Base-by-base conservation (phyloP, 129 eudicot genomes). In the Apium graveolens region DNA sequence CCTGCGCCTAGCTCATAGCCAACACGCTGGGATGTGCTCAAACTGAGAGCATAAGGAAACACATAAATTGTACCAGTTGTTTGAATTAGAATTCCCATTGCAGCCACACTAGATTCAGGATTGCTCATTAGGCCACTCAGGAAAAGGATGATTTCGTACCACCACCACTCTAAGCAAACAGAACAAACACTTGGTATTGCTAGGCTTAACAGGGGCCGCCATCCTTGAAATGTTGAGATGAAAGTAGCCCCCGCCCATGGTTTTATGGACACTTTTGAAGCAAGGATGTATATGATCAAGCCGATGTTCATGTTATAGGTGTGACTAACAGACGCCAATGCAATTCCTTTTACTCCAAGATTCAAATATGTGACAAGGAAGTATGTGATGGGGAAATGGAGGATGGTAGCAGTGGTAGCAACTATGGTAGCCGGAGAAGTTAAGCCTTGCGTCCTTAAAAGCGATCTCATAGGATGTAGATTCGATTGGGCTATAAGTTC, bases 121-220 rank as follows among this genome's bases (percentile, higher is more conserved):
- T 94, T 88, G n/a, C 53, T 74, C 31, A 94, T 75, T 43, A 89
- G 63, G 69, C 98, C 96, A 26, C 96, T 85, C 34, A 94, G 84
- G 53, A 94, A 86, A 12, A 91, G 81, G 62, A 94, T 84, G 32
- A 90, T 91, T 78, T 94, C 98, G 34, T 94, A 94, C 93, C 91
- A 94, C 98, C 98, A 94, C 98, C 98, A 94, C 37, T 94, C 98
- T 53, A 94, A 79, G 74, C 98, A 94, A 5, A 90, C 93, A 0
- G 92, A 84, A 49, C 84, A 79, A 17, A 86, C 73, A 80, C 97
- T 91, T 24, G 98, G 97, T 39, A 89, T 48, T 0, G 97, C 97
- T 73, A 92, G 68, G 78, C 85, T 81, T 43, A 96, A 79, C 80
- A 96, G 76, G 3, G 94, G 91, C 18, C 81, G 35, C 99, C 99